These are phyloP conservation scores for Antrodiella citrinella DNA, from an alignment of 768 basidiomycete species.

Conservation along the genomic window DNA sequence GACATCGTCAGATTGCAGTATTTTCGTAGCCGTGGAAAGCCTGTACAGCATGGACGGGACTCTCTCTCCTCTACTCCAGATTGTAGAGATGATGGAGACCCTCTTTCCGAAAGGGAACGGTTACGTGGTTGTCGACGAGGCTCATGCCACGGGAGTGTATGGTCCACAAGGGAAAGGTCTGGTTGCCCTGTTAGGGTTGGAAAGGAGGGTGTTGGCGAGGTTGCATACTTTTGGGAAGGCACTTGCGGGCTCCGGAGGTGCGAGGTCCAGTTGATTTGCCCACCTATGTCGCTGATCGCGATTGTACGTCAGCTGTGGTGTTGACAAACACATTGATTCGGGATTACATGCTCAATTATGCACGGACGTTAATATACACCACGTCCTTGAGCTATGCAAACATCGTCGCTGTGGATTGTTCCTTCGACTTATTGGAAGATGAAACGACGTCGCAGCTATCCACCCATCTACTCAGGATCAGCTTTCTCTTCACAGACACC, in stretches of 20 bases:
- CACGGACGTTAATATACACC: constrained; percentile 85
- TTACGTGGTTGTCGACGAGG: constrained; percentile 84
- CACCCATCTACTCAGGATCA: constrained; percentile 28
- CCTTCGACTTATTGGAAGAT: constrained; percentile 71
- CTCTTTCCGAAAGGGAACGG: constrained; percentile 55
- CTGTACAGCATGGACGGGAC: constrained; percentile 98
- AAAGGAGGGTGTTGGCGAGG: constrained; percentile 63
- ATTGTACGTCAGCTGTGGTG: constrained; percentile 51
- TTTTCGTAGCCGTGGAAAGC: constrained; percentile 83
- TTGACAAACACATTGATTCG: constrained; percentile 65
- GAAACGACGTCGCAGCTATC: constrained; percentile 41
- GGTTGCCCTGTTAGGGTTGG: constrained; percentile 61
- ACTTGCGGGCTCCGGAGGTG: constrained; percentile 78
- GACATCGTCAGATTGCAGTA: constrained; percentile 31
- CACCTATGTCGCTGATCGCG: not conserved
- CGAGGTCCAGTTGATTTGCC: constrained; percentile 22
- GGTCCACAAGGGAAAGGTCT: constrained; percentile 72
- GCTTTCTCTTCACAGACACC: constrained; percentile 28
- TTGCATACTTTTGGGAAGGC: constrained; percentile 94
- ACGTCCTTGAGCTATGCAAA: constrained; percentile 75
- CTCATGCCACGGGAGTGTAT: constrained; percentile 89
- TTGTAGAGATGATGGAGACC: constrained; percentile 56
- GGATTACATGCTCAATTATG: constrained; percentile 87
- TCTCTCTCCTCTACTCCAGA: constrained; percentile 61
- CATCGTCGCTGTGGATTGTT: constrained; percentile 66